These are phyloP conservation scores for Alnus rubra DNA, from an alignment of 306 rosid species.

Conservation along the genomic window DNA sequence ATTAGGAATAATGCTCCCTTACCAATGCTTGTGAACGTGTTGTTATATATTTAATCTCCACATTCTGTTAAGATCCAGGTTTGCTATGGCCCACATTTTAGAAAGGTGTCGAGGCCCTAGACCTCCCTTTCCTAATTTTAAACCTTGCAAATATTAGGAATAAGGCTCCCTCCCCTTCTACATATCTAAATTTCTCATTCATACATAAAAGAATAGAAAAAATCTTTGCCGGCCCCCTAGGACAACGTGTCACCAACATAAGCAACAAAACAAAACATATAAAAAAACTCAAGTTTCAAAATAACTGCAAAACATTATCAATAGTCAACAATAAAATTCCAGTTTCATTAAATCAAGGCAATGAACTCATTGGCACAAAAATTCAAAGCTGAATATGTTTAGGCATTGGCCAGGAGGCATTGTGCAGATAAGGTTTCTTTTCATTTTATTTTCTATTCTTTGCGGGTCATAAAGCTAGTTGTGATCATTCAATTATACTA, in stretches of 20 bases:
- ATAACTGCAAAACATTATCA: not conserved
- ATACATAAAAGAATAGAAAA: not conserved
- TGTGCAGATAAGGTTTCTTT: not conserved
- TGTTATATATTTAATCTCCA: not conserved
- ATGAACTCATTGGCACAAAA: not conserved
- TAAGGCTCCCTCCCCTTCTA: not conserved
- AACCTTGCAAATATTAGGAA: not conserved
- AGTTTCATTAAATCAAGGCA: not conserved
- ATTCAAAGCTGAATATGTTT: not conserved
- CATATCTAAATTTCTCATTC: not conserved
- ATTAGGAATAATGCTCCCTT: too few relatives aligned
- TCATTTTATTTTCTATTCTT: not conserved
- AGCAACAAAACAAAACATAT: not conserved
- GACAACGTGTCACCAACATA: not conserved
- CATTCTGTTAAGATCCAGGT: not conserved
- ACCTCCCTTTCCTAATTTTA: not conserved
- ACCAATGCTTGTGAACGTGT: not conserved
- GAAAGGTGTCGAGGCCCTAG: not conserved
- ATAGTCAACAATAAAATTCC: not conserved
- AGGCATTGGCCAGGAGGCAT: not conserved
- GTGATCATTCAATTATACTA: too few relatives aligned
- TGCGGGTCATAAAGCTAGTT: too few relatives aligned
- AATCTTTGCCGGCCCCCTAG: not conserved
- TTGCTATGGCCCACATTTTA: not conserved
- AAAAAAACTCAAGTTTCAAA: not conserved